Base-by-base conservation (phyloP, 257 asterid genomes). In the Fraxinus anomala region DNA sequence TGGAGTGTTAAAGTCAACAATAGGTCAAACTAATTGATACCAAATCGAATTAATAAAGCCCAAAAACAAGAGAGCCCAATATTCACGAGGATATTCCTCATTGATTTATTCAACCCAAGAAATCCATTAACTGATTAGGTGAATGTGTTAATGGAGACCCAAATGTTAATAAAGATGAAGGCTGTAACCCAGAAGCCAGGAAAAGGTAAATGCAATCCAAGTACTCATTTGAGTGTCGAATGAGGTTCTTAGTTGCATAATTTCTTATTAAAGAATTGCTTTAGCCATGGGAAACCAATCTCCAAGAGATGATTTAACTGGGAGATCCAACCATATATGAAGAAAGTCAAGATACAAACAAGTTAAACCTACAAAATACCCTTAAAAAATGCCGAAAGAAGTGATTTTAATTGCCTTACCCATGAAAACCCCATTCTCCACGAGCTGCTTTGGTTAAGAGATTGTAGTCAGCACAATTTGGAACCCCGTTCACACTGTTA, bases 401-500 rank as follows among this genome's bases (percentile, higher is more conserved):
- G 33, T 61, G 5, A 3, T 61, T 33, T 1, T 9, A 21, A 61
- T 61, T 61, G 68, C 23, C 39, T 68, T 89, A 94, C 96, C 98
- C 98, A 31, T 78, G 86, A 75, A 94, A 94, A 47, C 89, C 91
- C 97, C 98, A 94, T 66, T 82, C 69, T 11, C 73, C 77, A 49
- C 98, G 98, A 44, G 97, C 97, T 39, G 90, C 88, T 68, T 79
- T 76, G 28, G 96, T 92, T 12, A 94, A 82, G 81, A 94, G 97
- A 75, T 89, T 76, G 78, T 82, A 73, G 85, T 91, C 90, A 68
- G 96, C 97, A 84, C 98, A 94, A 44, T 86, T 91, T 51, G 98
- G 98, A 10, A 94, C 80, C 0, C 97, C 97, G 76, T 94, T 92
- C 3, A 94, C 94, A 19, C 97, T 80, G 73, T 94, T 94, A 82